phyloP scores from a whole-genome alignment of 2,329 filamentous ascomycete genomes.

The Penicillium sp. region DNA sequence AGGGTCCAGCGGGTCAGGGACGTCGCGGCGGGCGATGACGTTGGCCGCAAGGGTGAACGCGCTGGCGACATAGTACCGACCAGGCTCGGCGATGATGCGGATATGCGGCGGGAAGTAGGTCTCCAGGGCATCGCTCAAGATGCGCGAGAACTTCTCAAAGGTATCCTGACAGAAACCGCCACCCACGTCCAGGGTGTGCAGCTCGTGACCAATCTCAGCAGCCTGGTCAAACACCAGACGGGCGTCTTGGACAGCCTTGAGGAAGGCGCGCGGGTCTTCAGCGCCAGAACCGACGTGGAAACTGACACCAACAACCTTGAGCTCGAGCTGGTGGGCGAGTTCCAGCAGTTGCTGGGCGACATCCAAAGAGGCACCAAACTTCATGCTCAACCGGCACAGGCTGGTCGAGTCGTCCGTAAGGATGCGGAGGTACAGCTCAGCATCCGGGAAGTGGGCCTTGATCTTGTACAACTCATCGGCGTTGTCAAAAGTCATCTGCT shows the following conservation, averaged over 20 bases:
- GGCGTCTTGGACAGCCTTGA: slow-evolving; percentile 88
- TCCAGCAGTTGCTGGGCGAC: slow-evolving; percentile 74
- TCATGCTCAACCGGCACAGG: slow-evolving; percentile 92
- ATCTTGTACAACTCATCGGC: slow-evolving; percentile 97
- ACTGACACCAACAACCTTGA: slow-evolving; percentile 93
- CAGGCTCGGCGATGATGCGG: slow-evolving; percentile 91
- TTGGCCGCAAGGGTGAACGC: slow-evolving; percentile 96
- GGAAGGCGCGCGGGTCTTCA: slow-evolving; percentile 87
- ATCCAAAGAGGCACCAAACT: slow-evolving; percentile 92
- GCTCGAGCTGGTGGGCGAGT: slow-evolving; percentile 75
- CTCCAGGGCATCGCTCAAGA: slow-evolving; percentile 78
- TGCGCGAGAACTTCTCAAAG: slow-evolving; percentile 85
- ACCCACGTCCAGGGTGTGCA: slow-evolving; percentile 90
- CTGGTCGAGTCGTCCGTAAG: slow-evolving; percentile 94
- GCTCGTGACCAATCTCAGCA: slow-evolving; percentile 70
- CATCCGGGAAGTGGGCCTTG: slow-evolving; percentile 83
- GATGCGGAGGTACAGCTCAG: slow-evolving; percentile 92
- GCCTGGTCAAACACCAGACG: slow-evolving; percentile 87
- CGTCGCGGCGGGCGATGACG: slow-evolving; percentile 90
- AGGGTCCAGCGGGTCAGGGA: slow-evolving; percentile 65
- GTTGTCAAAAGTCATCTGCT: slow-evolving; percentile 99
- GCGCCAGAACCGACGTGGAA: slow-evolving; percentile 98
- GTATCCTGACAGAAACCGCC: slow-evolving; percentile 90
- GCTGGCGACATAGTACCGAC: slow-evolving; percentile 90
- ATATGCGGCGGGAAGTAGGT: slow-evolving; percentile 82